Evolutionary conservation across 2,329 filamentous ascomycete species (phyloP), one percentile per base, ranked within the genome.

Genomic region (Lachnellula subtilissima): DNA sequence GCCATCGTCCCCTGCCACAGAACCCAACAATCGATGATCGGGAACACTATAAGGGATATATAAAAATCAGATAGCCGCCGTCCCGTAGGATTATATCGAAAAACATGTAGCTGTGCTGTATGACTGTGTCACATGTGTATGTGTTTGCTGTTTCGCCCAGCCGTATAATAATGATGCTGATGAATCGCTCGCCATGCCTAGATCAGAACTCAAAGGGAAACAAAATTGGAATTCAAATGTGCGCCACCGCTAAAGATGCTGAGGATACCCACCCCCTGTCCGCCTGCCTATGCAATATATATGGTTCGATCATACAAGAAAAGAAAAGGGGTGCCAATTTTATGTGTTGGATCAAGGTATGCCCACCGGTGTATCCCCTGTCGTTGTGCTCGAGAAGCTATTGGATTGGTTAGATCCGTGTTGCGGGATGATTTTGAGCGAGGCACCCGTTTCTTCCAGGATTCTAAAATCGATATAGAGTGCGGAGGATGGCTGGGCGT

Each of bases 391-490:
- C 19, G 62, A 58, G 53, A 66, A 65, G 46, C 61, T 64, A 6
- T 52, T 55, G 9, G 25, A 37, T 15, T 51, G 37, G 49, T 50
- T 55, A 15, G 53, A 53, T 54, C 52, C 54, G 28, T 37, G 25
- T 6, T 52, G 22, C 45, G 22, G 19, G 6, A 64, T 37, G 4
- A 67, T 56, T 45, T 62, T 61, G 39, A 59, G 61, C 22, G 54
- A 52, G n/a, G 53, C 50, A 28, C 61, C 65, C 17, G 61, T 56
- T 22, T 62, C 50, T 58, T 81, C 75, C 14, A 97, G 78, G 56
- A 97, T 94, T 51, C 82, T 80, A 68, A 87, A 82, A 70, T 97
- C 91, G 48, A 83, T 82, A 48, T 75, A 73, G 6, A 97, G 80
- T 7, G 89, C 87, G 48, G 90, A 91, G 0, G 89, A 89, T 23